phyloP scores from a whole-genome alignment of 2,329 filamentous ascomycete genomes.

The Colletotrichum agaves region DNA sequence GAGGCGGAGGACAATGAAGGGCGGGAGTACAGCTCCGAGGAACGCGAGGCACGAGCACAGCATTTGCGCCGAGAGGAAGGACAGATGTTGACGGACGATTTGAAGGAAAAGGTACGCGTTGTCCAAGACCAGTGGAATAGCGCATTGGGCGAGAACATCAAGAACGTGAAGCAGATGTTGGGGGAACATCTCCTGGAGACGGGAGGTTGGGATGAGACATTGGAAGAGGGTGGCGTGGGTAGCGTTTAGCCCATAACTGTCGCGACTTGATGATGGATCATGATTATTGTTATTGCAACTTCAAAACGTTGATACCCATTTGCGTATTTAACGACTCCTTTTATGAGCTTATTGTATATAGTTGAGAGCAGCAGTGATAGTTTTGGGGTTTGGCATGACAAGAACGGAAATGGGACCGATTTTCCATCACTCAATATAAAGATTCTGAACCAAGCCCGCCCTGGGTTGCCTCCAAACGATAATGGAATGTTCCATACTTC shows the following conservation, averaged over 20 bases:
- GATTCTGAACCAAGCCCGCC: background rate
- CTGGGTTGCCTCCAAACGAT: too few relatives aligned
- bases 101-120: slow-evolving; percentile 92
- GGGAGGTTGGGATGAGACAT: slow-evolving; percentile 88
- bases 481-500: background rate
- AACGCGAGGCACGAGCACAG: slow-evolving; percentile 56
- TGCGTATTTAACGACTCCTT: slow-evolving; percentile 32
- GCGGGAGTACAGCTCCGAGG: slow-evolving; percentile 45
- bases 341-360: slow-evolving; percentile 35
- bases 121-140: slow-evolving; percentile 93
- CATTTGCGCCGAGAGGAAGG: slow-evolving; percentile 75
- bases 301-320: slow-evolving; percentile 39
- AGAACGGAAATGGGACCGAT: too few relatives aligned
- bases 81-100: slow-evolving; percentile 77
- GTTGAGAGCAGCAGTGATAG: background rate
- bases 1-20: slow-evolving; percentile 61
- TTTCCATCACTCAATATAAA: background rate
- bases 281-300: slow-evolving; percentile 19
- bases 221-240: slow-evolving; percentile 68
- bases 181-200: slow-evolving; percentile 77
- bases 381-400: background rate
- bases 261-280: slow-evolving; percentile 10
- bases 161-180: slow-evolving; percentile 78
- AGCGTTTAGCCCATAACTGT: slow-evolving; percentile 48
- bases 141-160: slow-evolving; percentile 82